Evolutionary conservation across 2,329 filamentous ascomycete genomes (phyloP).

Genomic region (Paecilomyces dactylethromorphus): DNA sequence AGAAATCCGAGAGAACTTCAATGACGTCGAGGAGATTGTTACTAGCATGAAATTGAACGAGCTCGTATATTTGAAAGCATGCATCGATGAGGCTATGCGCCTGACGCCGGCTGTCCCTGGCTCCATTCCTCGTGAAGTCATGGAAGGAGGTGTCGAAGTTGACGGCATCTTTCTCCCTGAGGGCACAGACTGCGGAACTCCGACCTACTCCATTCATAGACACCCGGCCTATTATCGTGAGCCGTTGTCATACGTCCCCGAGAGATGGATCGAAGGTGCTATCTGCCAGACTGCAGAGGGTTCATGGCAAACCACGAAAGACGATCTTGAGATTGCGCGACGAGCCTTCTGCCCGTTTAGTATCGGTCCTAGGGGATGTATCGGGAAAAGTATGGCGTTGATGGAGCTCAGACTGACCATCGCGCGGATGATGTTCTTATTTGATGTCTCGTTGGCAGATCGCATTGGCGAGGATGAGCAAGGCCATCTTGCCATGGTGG

Average conservation of each 20-base stretch:
- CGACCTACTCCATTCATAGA: constrained; percentile 64
- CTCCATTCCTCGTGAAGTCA: constrained; percentile 31
- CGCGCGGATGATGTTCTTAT: constrained; percentile 31
- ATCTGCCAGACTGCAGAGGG: constrained; percentile 29
- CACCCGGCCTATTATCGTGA: constrained; percentile 56
- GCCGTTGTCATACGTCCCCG: constrained; percentile 54
- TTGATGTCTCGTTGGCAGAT: constrained; percentile 32
- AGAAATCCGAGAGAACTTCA: constrained; percentile 31
- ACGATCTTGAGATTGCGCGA: constrained; percentile 49
- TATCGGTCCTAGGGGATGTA: constrained; percentile 35
- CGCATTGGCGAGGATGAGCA: constrained; percentile 25
- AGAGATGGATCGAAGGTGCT: constrained; percentile 58
- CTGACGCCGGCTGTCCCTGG: constrained; percentile 33
- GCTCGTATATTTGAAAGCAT: constrained; percentile 34
- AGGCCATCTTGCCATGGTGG: constrained; percentile 29
- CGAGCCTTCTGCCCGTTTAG: constrained; percentile 63
- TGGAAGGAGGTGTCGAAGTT: constrained; percentile 29
- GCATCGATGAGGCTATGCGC: constrained; percentile 36
- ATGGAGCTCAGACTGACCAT: constrained; percentile 36
- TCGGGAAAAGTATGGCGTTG: constrained; percentile 38
- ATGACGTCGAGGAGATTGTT: constrained; percentile 30
- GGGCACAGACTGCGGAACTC: constrained; percentile 58
- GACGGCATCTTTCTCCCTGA: constrained; percentile 35
- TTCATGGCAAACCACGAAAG: constrained; percentile 39
- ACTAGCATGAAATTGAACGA: constrained; percentile 27